Percentiles rank a stretch among this genome's conserved stretches.
These are phyloP conservation scores for Cladosporium cucumerinum DNA, from an alignment of 2,329 filamentous ascomycete genomes.

Conservation along the genomic window DNA sequence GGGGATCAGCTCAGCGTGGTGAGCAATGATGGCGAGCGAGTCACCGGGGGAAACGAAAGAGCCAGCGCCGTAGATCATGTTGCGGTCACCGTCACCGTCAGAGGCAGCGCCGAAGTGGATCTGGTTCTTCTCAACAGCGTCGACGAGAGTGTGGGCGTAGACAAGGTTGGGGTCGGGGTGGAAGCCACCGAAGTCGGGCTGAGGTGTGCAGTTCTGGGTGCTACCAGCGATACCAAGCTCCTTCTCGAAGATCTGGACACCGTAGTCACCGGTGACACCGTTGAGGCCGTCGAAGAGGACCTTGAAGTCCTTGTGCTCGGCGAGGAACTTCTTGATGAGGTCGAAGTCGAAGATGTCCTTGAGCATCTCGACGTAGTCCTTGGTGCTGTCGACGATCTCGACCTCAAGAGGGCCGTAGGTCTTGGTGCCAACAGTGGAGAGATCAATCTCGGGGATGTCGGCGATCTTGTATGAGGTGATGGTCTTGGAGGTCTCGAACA, in stretches of 20 bases:
- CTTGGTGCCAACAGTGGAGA: conserved; percentile 75
- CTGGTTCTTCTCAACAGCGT: conserved; percentile 83
- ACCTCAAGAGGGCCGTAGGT: conserved; percentile 86
- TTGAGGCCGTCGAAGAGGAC: conserved; percentile 92
- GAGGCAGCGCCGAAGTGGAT: conserved; percentile 96
- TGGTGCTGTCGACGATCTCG: conserved; percentile 88
- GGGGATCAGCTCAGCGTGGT: conserved; percentile 92
- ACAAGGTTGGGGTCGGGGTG: conserved; percentile 98
- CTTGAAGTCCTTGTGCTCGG: conserved; percentile 85
- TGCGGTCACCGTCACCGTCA: conserved; percentile 95
- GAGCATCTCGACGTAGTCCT: conserved; percentile 90
- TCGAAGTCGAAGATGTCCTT: conserved; percentile 99
- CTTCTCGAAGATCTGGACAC: conserved; percentile 88
- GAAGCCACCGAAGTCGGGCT: conserved; percentile 92
- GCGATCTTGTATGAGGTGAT: conserved; percentile 90
- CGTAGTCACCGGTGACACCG: conserved; percentile 94
- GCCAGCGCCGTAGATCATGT: conserved; percentile 99
- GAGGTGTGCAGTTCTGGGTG: conserved; percentile 88
- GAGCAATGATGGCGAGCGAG: conserved; percentile 95
- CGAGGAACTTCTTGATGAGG: conserved; percentile 91
- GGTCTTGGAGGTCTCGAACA: conserved; percentile 86
- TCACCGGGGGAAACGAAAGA: conserved; percentile 96
- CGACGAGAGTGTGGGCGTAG: conserved; percentile 91
- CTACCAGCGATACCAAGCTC: conserved; percentile 80
- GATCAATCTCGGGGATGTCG: conserved; percentile 81